Evolutionary conservation across 169 alveolate species (phyloP).

Genomic region (Theileria parva): DNA sequence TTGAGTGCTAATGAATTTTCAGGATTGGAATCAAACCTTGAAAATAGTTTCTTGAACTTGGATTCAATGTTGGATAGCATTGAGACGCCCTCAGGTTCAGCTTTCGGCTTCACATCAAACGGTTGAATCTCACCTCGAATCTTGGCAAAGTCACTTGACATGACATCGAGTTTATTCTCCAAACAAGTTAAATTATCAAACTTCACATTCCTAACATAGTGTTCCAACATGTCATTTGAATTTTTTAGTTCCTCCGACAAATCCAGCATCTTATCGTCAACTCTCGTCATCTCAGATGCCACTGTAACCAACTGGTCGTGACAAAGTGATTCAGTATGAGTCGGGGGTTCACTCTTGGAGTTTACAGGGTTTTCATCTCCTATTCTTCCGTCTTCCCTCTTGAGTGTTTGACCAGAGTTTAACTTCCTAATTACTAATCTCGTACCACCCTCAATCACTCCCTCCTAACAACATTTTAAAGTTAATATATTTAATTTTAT

Average conservation of each 20-base stretch:
- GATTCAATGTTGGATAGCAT: slow-evolving; percentile 16
- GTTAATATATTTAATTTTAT: too few relatives aligned
- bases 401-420: neutral
- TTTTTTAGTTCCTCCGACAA: slow-evolving; percentile 35
- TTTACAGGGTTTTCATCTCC: neutral
- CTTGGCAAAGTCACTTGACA: slow-evolving; percentile 17
- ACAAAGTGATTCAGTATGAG: too few relatives aligned
- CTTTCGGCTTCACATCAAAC: neutral
- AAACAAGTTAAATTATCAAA: neutral
- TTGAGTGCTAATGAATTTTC: neutral
- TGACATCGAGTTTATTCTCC: slow-evolving; percentile 14
- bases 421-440: neutral
- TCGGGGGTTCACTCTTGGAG: neutral
- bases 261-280: slow-evolving; percentile 34
- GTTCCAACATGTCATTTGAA: slow-evolving; percentile 51
- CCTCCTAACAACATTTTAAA: neutral
- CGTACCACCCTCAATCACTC: slow-evolving; percentile 1
- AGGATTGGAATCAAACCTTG: slow-evolving; percentile 12
- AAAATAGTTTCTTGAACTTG: slow-evolving; percentile 33
- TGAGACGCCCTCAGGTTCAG: neutral
- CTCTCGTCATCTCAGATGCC: neutral
- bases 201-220: slow-evolving; percentile 6
- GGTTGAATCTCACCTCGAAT: neutral
- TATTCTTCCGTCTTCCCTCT: neutral
- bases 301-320: too few relatives aligned